A percentile compares a stretch with the other conserved stretches of the same genome.
Evolutionary conservation across 202 grass and related monocot species (phyloP).

Genomic region (Zizania palustris): DNA sequence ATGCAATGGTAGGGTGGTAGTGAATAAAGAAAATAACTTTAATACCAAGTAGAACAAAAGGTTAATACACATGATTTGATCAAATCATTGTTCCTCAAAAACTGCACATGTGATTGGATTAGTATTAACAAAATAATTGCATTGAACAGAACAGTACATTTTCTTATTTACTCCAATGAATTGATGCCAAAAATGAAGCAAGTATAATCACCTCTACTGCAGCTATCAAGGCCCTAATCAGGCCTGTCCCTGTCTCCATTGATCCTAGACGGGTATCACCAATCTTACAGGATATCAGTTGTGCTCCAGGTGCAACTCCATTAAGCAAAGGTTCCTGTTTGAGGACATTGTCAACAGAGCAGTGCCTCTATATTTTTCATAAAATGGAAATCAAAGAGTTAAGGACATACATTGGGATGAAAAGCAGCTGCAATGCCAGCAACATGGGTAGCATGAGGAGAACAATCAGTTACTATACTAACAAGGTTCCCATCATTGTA

Average conservation of each 20-base stretch:
- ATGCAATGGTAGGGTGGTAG: neutral
- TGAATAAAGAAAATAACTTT: slow-evolving; percentile 5
- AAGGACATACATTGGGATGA: slow-evolving; percentile 77
- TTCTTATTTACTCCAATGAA: slow-evolving; percentile 39
- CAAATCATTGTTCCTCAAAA: slow-evolving; percentile 13
- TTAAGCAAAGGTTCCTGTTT: slow-evolving; percentile 89
- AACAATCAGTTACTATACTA: slow-evolving; percentile 98
- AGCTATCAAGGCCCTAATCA: slow-evolving; percentile 91
- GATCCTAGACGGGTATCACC: slow-evolving; percentile 95
- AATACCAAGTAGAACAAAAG: slow-evolving; percentile 22
- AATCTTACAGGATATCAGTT: slow-evolving; percentile 98
- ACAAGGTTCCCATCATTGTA: slow-evolving; percentile 95
- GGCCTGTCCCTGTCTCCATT: slow-evolving; percentile 97
- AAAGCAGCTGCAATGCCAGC: slow-evolving; percentile 94
- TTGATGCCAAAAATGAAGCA: slow-evolving; percentile 37
- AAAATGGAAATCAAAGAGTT: slow-evolving; percentile 40
- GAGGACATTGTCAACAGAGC: slow-evolving; percentile 31
- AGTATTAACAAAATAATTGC: slow-evolving; percentile 22
- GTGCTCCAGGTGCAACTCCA: slow-evolving; percentile 94
- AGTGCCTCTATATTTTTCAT: slow-evolving; percentile 31
- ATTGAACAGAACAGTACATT: slow-evolving; percentile 28
- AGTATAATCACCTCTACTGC: slow-evolving; percentile 78
- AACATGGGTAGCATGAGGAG: slow-evolving; percentile 93
- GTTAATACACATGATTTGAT: slow-evolving; percentile 28
- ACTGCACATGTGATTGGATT: slow-evolving; percentile 25